Evolutionary conservation across 257 asterid genomes (phyloP).

Genomic region (Ophiorrhiza pumila): DNA sequence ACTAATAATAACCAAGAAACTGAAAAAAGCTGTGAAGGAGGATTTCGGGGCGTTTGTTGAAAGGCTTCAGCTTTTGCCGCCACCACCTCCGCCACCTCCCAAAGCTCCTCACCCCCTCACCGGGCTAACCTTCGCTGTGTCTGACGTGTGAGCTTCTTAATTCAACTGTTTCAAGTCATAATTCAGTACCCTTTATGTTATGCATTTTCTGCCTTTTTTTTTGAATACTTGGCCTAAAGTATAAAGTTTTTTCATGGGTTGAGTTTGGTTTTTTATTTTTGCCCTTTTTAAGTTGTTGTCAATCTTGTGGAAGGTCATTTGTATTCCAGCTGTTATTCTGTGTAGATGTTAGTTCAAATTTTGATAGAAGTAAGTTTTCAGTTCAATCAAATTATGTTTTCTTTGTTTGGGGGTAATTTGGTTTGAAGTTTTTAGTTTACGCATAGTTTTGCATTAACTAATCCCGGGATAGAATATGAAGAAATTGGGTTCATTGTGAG

Average conservation of each 20-base stretch:
- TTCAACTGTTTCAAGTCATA: neutral
- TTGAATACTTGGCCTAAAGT: neutral
- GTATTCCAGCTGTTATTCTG: neutral
- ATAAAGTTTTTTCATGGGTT: neutral
- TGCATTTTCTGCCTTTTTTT: neutral
- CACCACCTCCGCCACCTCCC: constrained; percentile 98
- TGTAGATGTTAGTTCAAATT: neutral
- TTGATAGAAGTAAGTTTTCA: too few relatives aligned
- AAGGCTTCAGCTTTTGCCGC: constrained; percentile 88
- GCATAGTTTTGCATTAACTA: neutral
- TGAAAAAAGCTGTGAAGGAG: constrained; percentile 65
- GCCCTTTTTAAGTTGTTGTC: neutral
- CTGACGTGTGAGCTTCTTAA: constrained; percentile 68
- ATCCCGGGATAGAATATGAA: neutral
- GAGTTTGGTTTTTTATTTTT: neutral
- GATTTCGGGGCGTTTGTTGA: constrained; percentile 92
- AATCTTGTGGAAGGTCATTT: neutral
- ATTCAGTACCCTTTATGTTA: neutral
- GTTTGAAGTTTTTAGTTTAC: neutral
- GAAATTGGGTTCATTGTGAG: neutral
- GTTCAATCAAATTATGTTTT: neutral
- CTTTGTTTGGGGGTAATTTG: neutral
- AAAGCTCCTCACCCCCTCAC: constrained; percentile 94
- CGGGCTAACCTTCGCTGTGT: constrained; percentile 77
- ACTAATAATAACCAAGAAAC: constrained; percentile 72